Base-by-base conservation (phyloP, 257 asterid genomes). In the Solanum arcanum region DNA sequence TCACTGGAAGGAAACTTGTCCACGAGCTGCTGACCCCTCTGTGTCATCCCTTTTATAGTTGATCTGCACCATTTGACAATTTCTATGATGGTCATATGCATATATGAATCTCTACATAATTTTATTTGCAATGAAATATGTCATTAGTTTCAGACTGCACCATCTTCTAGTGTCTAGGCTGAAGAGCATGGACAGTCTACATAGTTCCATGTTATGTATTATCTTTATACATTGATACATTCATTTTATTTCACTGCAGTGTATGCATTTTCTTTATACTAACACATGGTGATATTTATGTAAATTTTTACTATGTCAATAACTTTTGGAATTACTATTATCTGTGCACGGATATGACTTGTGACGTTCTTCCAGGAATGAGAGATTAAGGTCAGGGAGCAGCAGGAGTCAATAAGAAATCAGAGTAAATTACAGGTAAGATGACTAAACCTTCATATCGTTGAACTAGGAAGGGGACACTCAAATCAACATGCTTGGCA, bases 391-490 rank as follows among this genome's bases (percentile, higher is more conserved):
- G 59, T 97, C 70, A 91, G 98, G 89, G 99, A 97, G 84, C 99
- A 95, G 89, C 99, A 96, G 92, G 97, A 94, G 90, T 89, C 76
- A 87, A 92, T 96, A 27, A 94, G 98, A 92, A 92, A 91, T 87
- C 96, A 97, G 94, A 95, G 99, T 78, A 93, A 93, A 91, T 62
- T 90, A 75, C 99, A 97, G 98, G 99, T 97, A 76, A 87, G 88
- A 56, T 80, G 37, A 62, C 47, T 41, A 27, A 78, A n/a, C 69
- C 85, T 49, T 49, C 29, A 80, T 31, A 46, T 47, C 46, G 12
- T 81, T 81, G 69, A 49, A 49, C 46, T 81, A 52, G 69, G 46
- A 81, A 49, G 44, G 69, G 21, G 39, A 74, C 5, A 81, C 27
- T 81, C 69, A 49, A 49, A 49, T 47, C 20, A 18, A 81, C 68